Evolutionary conservation across 371 early-diverging fungal genomes (phyloP).

Genomic region (Mucor sp.): DNA sequence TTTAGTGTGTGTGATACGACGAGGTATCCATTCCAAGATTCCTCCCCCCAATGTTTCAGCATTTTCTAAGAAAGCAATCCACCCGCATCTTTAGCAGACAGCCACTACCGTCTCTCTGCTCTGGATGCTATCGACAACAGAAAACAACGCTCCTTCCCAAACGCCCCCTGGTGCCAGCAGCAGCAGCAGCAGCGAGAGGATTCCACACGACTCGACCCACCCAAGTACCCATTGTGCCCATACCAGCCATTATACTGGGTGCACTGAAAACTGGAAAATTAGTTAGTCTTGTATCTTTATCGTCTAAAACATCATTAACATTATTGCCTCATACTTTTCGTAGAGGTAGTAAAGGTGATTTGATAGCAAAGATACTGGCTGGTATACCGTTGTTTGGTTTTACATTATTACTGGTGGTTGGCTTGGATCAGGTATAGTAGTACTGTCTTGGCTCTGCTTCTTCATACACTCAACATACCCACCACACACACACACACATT

Average conservation of each 20-base stretch:
- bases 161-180: background rate
- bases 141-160: background rate
- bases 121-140: constrained; percentile 4
- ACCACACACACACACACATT: no score
- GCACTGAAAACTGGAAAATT: constrained; percentile 48
- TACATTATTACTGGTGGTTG: constrained; percentile 35
- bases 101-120: constrained; percentile 8
- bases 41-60: constrained; percentile 1
- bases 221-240: constrained; percentile 40
- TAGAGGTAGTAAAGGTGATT: constrained; percentile 18
- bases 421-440: constrained; percentile 39
- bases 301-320: constrained; percentile 50
- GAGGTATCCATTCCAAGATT: constrained; percentile 16
- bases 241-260: constrained; percentile 37
- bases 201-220: constrained; percentile 39
- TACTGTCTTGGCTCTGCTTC: background rate
- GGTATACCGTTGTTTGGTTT: constrained; percentile 48
- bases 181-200: background rate
- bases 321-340: constrained; percentile 52
- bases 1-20: constrained; percentile 23
- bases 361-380: constrained; percentile 38
- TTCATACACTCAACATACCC: background rate
- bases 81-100: background rate
- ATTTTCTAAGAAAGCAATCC: background rate
- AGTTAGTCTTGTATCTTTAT: constrained; percentile 48